These are phyloP conservation scores for Purpureocillium takamizusanense DNA, from an alignment of 2,329 filamentous ascomycete genomes.

Conservation along the genomic window DNA sequence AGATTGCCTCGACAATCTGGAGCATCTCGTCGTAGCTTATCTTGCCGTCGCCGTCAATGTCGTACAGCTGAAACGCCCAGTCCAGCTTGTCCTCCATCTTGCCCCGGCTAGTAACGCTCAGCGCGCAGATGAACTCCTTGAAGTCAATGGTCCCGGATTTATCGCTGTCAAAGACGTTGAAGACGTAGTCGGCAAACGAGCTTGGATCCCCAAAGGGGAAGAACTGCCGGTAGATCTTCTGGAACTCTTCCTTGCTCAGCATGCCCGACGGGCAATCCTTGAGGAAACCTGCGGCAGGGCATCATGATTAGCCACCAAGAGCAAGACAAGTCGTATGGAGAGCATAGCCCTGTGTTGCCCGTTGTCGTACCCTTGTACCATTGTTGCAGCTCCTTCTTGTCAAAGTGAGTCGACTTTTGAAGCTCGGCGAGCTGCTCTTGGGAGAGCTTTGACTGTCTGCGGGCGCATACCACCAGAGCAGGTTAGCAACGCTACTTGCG, in stretches of 20 bases:
- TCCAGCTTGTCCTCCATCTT: slow-evolving; percentile 99
- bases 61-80: slow-evolving; percentile 98
- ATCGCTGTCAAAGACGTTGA: slow-evolving; percentile 97
- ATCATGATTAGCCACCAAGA: not conserved
- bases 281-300: slow-evolving; percentile 62
- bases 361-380: slow-evolving; percentile 87
- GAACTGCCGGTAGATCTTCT: slow-evolving; percentile 99
- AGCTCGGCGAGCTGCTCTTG: slow-evolving; percentile 92
- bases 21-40: slow-evolving; percentile 99
- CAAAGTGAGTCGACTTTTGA: slow-evolving; percentile 95
- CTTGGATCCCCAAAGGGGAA: slow-evolving; percentile 97
- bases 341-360: no score
- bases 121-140: slow-evolving; percentile 97
- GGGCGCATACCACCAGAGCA: not conserved
- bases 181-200: slow-evolving; percentile 96
- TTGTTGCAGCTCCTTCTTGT: slow-evolving; percentile 99
- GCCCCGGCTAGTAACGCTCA: slow-evolving; percentile 92
- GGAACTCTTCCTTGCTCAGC: slow-evolving; percentile 96
- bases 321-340: no score
- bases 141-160: slow-evolving; percentile 98
- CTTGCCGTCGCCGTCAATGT: slow-evolving; percentile 97
- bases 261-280: slow-evolving; percentile 97
- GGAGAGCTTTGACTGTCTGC: slow-evolving; percentile 94
- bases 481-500: slow-evolving; percentile 10
- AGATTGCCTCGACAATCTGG: slow-evolving; percentile 96